Evolutionary conservation across 177 flowering plant species (phyloP), one percentile per base, ranked within the genome.

Genomic region (Tripterygium wilfordii): DNA sequence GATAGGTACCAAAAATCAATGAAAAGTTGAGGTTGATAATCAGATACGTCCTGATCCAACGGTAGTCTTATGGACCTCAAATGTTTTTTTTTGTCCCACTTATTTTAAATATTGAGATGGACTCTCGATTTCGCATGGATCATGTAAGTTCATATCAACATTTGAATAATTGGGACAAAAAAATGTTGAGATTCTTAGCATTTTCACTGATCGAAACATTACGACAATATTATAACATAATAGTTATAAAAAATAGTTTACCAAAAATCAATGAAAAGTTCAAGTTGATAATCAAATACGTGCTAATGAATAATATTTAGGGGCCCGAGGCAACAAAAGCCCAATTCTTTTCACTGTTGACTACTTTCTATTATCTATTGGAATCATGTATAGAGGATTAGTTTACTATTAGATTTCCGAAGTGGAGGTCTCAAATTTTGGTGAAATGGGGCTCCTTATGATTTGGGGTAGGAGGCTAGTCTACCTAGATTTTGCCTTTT

Each of bases 281-380:
- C 5, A 43, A 45, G 14, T 10, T 30, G 1, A 28, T 45, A 6
- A 22, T 14, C 23, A 26, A 14, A 1, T 10, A 21, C 3, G 1
- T 35, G 23, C 15, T 37, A 21, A 32, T n/a, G n/a, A n/a, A n/a
- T n/a, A n/a, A n/a, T n/a, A n/a, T n/a, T 59, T 51, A 45, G 63
- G 48, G 63, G 63, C 63, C 57, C 63, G 63, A 59, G 63, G 63
- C 46, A 45, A 42, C 3, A 20, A 38, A 17, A 15, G 3, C 18
- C 14, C 30, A 23, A 17, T 22, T 18, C 14, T 3, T 18, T 23
- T 18, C 9, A 4, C 32, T 13, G 14, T 36, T 58, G 37, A 17
- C 36, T 44, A 19, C 25, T 10, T 16, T 4, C 8, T 24, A 12
- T 16, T 36, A 16, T 22, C 12, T 17, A 12, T 26, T n/a, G n/a